Evolutionary conservation across 257 asterid species (phyloP).

Genomic region (Gynochthodes officinalis): DNA sequence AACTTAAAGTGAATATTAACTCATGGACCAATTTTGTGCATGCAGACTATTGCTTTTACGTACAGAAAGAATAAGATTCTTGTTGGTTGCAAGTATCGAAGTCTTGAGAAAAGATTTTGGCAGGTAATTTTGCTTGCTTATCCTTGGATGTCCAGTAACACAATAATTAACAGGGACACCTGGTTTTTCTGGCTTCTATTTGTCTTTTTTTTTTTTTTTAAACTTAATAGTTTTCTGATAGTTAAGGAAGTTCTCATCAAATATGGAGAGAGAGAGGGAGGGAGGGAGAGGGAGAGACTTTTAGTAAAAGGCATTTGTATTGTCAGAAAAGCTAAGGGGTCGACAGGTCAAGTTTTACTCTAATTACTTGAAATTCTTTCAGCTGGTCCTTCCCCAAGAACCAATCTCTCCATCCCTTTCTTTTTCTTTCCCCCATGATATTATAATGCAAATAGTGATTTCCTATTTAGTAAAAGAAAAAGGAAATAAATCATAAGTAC

Average conservation of each 20-base stretch:
- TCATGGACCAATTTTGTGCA: slow-evolving; percentile 8
- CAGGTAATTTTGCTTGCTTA: slow-evolving; percentile 43
- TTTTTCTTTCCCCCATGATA: neutral
- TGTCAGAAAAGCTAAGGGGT: neutral
- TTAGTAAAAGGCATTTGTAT: neutral
- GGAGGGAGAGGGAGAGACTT: no score
- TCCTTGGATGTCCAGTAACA: neutral
- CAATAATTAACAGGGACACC: neutral
- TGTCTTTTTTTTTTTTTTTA: neutral
- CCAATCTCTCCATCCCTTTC: no score
- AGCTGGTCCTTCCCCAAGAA: neutral
- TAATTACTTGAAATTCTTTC: neutral
- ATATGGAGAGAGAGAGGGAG: neutral
- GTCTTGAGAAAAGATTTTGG: slow-evolving; percentile 63
- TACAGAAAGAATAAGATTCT: slow-evolving; percentile 49
- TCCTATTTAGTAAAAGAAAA: neutral
- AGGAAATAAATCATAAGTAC: neutral
- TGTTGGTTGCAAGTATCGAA: slow-evolving; percentile 78
- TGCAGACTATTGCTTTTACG: slow-evolving; percentile 80
- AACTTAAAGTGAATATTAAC: neutral
- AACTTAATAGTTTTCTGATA: neutral
- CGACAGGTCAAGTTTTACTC: neutral
- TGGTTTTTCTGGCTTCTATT: neutral
- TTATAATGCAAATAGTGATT: neutral
- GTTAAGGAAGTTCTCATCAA: neutral